These are phyloP conservation scores for Apiotrichum brassicae DNA, from an alignment of 1,284 basidiomycete genomes.

Conservation along the genomic window DNA sequence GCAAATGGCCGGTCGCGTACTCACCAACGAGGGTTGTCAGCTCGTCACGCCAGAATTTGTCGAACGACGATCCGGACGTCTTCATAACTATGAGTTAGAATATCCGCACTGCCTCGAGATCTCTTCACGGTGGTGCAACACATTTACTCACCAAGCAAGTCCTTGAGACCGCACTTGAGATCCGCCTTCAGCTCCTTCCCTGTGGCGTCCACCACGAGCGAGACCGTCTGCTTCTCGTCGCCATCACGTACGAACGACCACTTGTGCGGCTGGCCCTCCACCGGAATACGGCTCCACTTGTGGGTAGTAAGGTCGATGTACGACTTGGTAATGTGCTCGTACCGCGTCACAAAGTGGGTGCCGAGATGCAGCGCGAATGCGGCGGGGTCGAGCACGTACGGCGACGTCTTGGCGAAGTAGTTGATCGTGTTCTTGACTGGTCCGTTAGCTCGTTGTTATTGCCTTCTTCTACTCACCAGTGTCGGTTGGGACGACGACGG, in stretches of 20 bases:
- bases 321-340: slow-evolving; percentile 68
- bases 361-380: slow-evolving; percentile 81
- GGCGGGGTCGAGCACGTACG: slow-evolving; percentile 73
- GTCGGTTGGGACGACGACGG: slow-evolving; percentile 77
- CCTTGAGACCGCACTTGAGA: slow-evolving; percentile 64
- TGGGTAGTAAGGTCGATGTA: slow-evolving; percentile 73
- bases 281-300: slow-evolving; percentile 74
- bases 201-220: slow-evolving; percentile 62
- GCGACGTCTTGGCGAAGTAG: slow-evolving; percentile 79
- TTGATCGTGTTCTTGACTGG: slow-evolving; percentile 89
- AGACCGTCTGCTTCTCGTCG: slow-evolving; percentile 72
- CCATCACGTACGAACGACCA: slow-evolving; percentile 85
- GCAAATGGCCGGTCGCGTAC: too few relatives aligned
- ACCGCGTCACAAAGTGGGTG: slow-evolving; percentile 75
- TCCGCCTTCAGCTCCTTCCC: slow-evolving; percentile 55
- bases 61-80: slow-evolving; percentile 79
- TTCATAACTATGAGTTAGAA: slow-evolving; percentile 63
- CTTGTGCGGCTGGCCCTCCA: slow-evolving; percentile 56
- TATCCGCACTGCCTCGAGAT: too few relatives aligned
- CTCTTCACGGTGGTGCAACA: not conserved
- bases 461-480: slow-evolving; percentile 56
- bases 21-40: slow-evolving; percentile 83
- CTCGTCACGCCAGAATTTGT: slow-evolving; percentile 75
- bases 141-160: slow-evolving; percentile 64
- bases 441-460: too few relatives aligned